phyloP scores from a whole-genome alignment of 176 grass and related monocot species.

The Oryza punctata region DNA sequence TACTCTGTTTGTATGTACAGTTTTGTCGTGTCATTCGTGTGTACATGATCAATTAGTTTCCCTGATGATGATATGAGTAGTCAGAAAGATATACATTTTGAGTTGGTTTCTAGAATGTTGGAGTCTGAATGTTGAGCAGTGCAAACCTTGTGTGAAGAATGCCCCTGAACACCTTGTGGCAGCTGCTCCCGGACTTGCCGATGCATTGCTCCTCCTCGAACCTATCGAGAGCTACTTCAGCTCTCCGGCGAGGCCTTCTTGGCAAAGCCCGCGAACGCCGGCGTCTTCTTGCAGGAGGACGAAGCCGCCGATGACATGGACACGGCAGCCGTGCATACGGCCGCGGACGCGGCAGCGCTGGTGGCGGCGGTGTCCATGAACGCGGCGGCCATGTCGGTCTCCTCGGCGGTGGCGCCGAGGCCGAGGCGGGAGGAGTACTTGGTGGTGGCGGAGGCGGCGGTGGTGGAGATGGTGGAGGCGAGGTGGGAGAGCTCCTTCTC shows the following conservation, averaged over 20 bases:
- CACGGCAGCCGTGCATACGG: slow-evolving; percentile 13
- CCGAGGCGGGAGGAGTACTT: slow-evolving; percentile 1
- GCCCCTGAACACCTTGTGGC: slow-evolving; percentile 45
- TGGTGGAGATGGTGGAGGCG: neutral
- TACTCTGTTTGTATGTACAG: slow-evolving; percentile 27
- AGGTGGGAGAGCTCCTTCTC: slow-evolving; percentile 48
- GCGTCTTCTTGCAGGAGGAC: neutral
- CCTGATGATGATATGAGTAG: neutral
- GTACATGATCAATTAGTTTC: neutral
- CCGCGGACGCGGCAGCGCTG: slow-evolving; percentile 18
- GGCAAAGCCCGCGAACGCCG: slow-evolving; percentile 4
- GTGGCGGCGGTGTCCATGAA: slow-evolving; percentile 31
- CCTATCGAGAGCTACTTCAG: neutral
- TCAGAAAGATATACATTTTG: neutral
- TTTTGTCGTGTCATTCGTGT: neutral
- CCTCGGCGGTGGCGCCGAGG: neutral
- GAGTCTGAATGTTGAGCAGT: slow-evolving; percentile 63
- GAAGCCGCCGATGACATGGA: slow-evolving; percentile 9
- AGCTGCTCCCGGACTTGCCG: slow-evolving; percentile 32
- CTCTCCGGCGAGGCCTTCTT: slow-evolving; percentile 14
- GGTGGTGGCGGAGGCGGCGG: neutral
- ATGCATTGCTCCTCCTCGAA: slow-evolving; percentile 41
- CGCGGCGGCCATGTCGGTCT: slow-evolving; percentile 36
- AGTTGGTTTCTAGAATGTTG: slow-evolving; percentile 31
- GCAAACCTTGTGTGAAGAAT: slow-evolving; percentile 51